Base-by-base conservation (phyloP, 768 basidiomycete genomes). In the Calocybe indica region DNA sequence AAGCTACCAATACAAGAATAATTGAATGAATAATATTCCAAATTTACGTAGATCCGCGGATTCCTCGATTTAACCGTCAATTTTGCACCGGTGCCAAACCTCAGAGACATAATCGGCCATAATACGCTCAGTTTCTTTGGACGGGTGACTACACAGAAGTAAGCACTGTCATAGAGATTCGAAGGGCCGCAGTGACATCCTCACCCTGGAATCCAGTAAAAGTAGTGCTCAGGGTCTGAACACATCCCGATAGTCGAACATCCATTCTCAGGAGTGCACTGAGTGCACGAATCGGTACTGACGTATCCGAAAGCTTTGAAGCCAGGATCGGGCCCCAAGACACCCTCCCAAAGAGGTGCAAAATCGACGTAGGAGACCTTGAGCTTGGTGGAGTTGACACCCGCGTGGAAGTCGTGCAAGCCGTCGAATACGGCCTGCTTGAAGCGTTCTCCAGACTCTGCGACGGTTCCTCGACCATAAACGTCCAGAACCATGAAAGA, bases 191-290 rank as follows among this genome's bases (percentile, higher is more conserved):
- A n/a, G n/a, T n/a, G 15, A 33, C 7, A 47, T 31, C 11, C 72
- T 41, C 48, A 78, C 78, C 71, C 69, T 35, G 62, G 59, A 15
- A 79, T 72, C 73, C 76, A 79, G 53, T 78, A 77, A 49, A 79
- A 80, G 41, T 68, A 67, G 53, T 74, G 75, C 33, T 73, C 72
- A 2, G 73, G 70, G 44, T 76, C 73, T 40, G 46, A 30, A 47
- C 74, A 76, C 48, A 52, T 46, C 2, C 54, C 62, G 4, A 59
- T 54, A 5, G 64, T 64, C 9, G 69, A 68, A 37, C 66, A 63
- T n/a, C 57, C 55, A 29, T 49, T 55, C 5, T 64, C 64, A 2
- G 59, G 61, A 2, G 57, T 69, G 45, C 64, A 63, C 3, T 53
- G 43, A 1, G 56, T 59, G 51, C 55, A 76, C 0, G 67, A 59